A percentile compares a stretch with the other conserved stretches of the same genome.
phyloP scores from a whole-genome alignment of 768 basidiomycete genomes.

The Kondoa subrosea region DNA sequence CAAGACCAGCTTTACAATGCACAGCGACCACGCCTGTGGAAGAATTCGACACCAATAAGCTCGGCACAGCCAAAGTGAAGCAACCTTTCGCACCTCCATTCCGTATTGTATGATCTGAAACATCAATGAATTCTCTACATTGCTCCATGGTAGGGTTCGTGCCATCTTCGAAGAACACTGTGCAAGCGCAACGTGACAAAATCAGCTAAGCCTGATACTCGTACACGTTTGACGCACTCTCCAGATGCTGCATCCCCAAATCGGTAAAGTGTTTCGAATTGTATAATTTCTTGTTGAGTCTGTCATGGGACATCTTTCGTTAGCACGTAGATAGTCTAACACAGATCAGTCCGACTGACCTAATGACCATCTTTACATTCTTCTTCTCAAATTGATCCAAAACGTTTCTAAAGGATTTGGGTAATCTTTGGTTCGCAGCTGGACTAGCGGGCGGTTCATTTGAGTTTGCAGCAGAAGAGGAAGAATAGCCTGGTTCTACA shows the following conservation, averaged over 20 bases:
- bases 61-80: conserved; percentile 35
- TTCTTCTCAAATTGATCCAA: conserved; percentile 80
- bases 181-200: not conserved
- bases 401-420: conserved; percentile 70
- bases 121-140: conserved; percentile 72
- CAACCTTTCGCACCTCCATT: conserved; percentile 36
- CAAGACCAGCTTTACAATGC: conserved; percentile 90
- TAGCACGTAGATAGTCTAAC: too few species aligned
- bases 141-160: conserved; percentile 95
- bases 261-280: conserved; percentile 64
- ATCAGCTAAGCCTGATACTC: conserved; percentile 8
- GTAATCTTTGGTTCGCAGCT: conserved; percentile 36
- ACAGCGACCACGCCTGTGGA: conserved; percentile 22
- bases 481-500: conserved; percentile 47
- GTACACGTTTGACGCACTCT: conserved; percentile 32
- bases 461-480: conserved; percentile 3
- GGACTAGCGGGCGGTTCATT: not conserved
- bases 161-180: conserved; percentile 86
- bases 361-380: conserved; percentile 69
- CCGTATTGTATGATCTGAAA: conserved; percentile 62
- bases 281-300: conserved; percentile 83
- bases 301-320: conserved; percentile 26
- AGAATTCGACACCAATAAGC: not conserved
- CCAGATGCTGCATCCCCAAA: conserved; percentile 70
- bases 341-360: not conserved